These are phyloP conservation scores for Lepidium africanum DNA, from an alignment of 345 rosid species.

Conservation along the genomic window DNA sequence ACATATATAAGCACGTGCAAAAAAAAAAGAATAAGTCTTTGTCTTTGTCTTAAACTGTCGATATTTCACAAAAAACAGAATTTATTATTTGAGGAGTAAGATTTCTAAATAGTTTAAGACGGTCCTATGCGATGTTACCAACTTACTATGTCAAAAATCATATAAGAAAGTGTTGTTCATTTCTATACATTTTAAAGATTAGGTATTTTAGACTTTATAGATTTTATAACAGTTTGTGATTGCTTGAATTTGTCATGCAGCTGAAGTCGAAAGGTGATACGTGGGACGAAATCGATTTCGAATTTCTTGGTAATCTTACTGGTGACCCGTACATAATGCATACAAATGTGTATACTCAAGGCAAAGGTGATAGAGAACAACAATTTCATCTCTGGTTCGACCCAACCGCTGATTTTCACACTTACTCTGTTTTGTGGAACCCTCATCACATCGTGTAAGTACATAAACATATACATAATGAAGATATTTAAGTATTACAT, in stretches of 20 bases:
- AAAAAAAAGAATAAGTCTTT: too few species aligned
- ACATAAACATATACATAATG: background rate
- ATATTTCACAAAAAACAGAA: too few species aligned
- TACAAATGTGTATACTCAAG: slow-evolving; percentile 57
- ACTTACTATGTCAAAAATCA: background rate
- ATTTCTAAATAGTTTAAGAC: background rate
- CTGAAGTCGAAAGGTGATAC: slow-evolving; percentile 45
- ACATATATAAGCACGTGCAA: background rate
- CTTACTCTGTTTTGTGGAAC: slow-evolving; percentile 66
- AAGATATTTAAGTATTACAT: background rate
- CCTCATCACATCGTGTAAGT: slow-evolving; percentile 48
- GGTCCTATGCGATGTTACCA: background rate
- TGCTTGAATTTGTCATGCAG: slow-evolving; percentile 24
- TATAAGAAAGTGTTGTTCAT: background rate
- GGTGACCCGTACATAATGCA: slow-evolving; percentile 62
- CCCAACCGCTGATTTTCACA: slow-evolving; percentile 62
- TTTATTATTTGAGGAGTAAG: background rate
- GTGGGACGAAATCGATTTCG: slow-evolving; percentile 75
- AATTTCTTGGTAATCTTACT: slow-evolving; percentile 64
- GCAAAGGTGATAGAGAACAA: slow-evolving; percentile 66
- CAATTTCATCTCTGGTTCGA: slow-evolving; percentile 72
- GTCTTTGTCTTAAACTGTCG: too few species aligned
- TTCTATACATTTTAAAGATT: background rate
- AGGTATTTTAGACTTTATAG: background rate
- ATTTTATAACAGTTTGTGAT: background rate